Evolutionary conservation across 1,284 basidiomycete species (phyloP), one percentile per base, ranked within the genome.

Genomic region (Ceratobasidium papillatum): DNA sequence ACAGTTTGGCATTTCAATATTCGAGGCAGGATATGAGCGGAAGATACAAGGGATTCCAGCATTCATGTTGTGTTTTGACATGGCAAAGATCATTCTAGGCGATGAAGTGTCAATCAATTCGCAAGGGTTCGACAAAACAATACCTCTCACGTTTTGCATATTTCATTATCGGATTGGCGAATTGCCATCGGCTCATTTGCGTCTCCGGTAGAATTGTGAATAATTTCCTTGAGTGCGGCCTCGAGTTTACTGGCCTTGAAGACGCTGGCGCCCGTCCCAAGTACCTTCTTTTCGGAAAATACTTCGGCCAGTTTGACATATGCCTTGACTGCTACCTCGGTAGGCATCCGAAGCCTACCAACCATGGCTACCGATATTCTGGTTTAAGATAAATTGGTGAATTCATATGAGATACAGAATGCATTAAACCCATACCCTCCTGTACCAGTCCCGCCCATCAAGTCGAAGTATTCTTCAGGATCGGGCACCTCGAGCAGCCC

Each of bases 311-410:
- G 2, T 2, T 12, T 2, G 8, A 7, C 27, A 19, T 47, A 47
- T 32, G 3, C 12, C 41, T 27, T 30, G 22, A 47, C 32, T 49
- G 59, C 36, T 5, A 17, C 3, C 12, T 43, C 36, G 11, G 17
- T 43, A 22, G 38, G 27, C 38, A 62, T 41, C 25, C 38, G 12
- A 12, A 45, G 38, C 17, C 59, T 62, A 2, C 59, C 59, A 30
- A 62, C 14, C 59, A 62, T 47, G 9, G 82, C 72, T 11, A 81
- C 78, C 45, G 5, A 83, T 77, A 0, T 80, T 81, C 3, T 14
- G 51, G 30, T 9, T n/a, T 14, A 9, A 41, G 3, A 3, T 22
- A 2, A 38, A 43, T 63, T 7, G 7, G n/a, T 3, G 22, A 27
- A 52, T 19, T n/a, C 3, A 27, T 41, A 64, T 47, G 38, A 64